Base-by-base conservation (phyloP, 352 stramenopile genomes). In the Phytophthora vignae region DNA sequence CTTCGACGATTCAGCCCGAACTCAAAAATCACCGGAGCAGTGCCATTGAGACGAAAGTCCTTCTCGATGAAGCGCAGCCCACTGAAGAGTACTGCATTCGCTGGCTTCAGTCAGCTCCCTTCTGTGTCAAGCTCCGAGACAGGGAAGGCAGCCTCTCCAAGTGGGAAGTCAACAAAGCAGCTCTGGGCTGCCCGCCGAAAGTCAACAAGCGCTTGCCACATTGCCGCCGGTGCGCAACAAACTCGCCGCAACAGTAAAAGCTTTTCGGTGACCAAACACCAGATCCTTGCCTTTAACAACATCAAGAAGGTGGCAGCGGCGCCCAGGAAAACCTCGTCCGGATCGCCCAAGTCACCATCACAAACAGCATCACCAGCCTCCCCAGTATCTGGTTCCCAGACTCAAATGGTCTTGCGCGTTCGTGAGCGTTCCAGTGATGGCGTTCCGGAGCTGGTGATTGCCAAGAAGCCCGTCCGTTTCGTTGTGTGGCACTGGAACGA, bases 11-110 rank as follows among this genome's bases (percentile, higher is more conserved):
- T 75, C 49, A 88, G 74, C 46, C 71, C 75, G 4, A 78, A 68
- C 9, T 72, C 71, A 1, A 76, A 67, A 21, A 87, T 88, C 58
- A 77, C 75, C 6, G 77, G 73, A 0, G 55, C 73, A 4, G 74
- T 92, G 6, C 71, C 85, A 8, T 64, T 93, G 33, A 76, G 83
- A 9, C 72, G 85, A 15, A 87, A 88, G 54, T 93, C 83, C 1
- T 93, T 93, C 70, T 80, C 75, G 40, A 88, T 91, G 64, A 93
- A 88, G 54, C 83, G 84, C 22, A 85, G 73, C n/a, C 71, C 85
- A 1, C 58, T 70, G 17, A 91, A 90, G 73, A 76, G 70, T 33
- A 52, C 67, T 21, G 9, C 52, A 14, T 38, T 71, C 33, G 31
- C 22, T 4, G 68, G 62, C 5, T 67, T 76, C 19, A 21, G 25